Evolutionary conservation across 2,329 filamentous ascomycete species (phyloP), one percentile per base, ranked within the genome.

Genomic region (Calonectria pauciramosa): DNA sequence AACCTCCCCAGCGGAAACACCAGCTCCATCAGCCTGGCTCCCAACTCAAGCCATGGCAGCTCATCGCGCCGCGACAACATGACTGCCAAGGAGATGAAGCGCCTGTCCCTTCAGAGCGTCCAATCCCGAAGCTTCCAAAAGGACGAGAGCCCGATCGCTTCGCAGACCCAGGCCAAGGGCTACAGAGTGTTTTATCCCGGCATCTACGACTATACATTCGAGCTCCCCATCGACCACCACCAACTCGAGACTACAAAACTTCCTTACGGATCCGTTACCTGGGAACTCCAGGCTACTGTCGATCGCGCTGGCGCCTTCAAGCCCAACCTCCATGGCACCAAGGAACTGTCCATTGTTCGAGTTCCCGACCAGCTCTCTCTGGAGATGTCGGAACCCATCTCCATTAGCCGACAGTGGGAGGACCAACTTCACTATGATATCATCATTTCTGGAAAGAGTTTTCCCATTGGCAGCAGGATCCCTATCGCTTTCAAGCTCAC

Each of bases 371-470:
- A 98, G 85, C 91, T 96, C 59, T 98, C 96, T 0, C 88, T 98
- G 30, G 96, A 98, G 84, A 95, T 95, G 84, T 94, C 96, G 32
- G 96, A 98, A 82, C 96, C 96, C 3, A 98, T 98, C 80, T 96
- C 96, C 14, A 98, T 98, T 81, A 96, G 94, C 77, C 90, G 96
- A 26, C 96, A 95, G 76, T 98, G 96, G 96, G 96, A 98, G 83
- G 96, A 98, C 79, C 96, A 98, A 82, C 88, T 98, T 38, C 95
- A 97, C 82, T 98, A 98, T 86, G 96, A 98, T 81, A 98, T 98
- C 79, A 93, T 98, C 83, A 98, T 98, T 70, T 98, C 96, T 1
- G 96, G 96, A 70, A 98, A 98, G 88, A 97, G 96, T 0, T 98
- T 98, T 74, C 95, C 96, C 0, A 91, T 98, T 26, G 96, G 96